Evolutionary conservation across 305 asterid genomes (phyloP).

Genomic region (Fraxinus albicans): DNA sequence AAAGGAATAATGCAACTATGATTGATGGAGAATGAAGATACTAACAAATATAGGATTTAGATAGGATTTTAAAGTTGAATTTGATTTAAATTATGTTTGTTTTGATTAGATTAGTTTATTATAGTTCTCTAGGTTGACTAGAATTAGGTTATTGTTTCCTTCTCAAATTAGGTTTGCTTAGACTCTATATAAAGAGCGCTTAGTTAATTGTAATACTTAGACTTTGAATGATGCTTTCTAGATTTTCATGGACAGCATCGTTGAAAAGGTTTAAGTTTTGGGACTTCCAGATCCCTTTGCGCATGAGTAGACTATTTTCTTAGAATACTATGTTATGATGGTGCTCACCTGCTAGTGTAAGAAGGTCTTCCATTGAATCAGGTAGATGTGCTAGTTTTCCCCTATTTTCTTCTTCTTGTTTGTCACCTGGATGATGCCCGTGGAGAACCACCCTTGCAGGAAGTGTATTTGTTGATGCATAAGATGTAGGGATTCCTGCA

Average conservation of each 20-base stretch:
- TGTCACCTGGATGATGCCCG: conserved; percentile 78
- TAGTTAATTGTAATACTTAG: background rate
- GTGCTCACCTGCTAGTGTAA: conserved; percentile 68
- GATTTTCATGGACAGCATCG: background rate
- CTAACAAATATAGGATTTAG: background rate
- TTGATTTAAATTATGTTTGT: background rate
- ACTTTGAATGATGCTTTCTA: background rate
- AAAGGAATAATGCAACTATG: conserved; percentile 12
- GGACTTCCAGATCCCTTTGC: conserved; percentile 10
- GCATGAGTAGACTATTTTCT: background rate
- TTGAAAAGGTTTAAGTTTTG: conserved; percentile 1
- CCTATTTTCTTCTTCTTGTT: conserved; percentile 43
- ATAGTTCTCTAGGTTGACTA: background rate
- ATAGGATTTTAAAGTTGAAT: background rate
- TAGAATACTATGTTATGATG: conserved; percentile 1
- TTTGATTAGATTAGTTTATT: background rate
- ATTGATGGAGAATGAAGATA: background rate
- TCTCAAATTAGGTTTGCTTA: background rate
- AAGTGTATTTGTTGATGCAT: conserved; percentile 29
- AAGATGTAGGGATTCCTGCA: conserved; percentile 42
- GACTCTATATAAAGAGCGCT: background rate
- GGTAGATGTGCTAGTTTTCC: conserved; percentile 90
- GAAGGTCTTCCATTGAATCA: conserved; percentile 62
- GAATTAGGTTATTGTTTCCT: background rate
- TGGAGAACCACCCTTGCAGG: conserved; percentile 77